Evolutionary conservation across 2,329 filamentous ascomycete genomes (phyloP).

Genomic region (Magnaporthiopsis rhizophila): DNA sequence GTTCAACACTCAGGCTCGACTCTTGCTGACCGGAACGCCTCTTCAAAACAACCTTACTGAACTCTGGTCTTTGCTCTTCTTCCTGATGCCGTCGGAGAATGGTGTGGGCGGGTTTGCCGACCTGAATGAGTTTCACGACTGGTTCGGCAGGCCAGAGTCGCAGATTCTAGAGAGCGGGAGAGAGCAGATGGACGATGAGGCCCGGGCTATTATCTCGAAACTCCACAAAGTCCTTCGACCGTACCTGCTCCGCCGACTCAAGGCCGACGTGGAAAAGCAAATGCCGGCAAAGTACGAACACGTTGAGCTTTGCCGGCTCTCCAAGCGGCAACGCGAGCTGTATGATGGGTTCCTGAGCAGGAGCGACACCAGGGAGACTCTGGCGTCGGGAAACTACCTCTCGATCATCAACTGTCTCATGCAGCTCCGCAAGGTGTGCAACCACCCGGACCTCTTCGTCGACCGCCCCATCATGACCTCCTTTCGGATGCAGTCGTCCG

Average conservation of each 20-base stretch:
- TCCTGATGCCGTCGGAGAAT: slow-evolving; percentile 86
- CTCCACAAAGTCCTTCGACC: slow-evolving; percentile 90
- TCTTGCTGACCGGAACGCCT: slow-evolving; percentile 88
- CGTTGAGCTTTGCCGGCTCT: slow-evolving; percentile 89
- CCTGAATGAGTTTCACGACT: slow-evolving; percentile 90
- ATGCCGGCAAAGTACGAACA: slow-evolving; percentile 98
- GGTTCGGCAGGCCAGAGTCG: slow-evolving; percentile 90
- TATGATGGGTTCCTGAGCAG: slow-evolving; percentile 95
- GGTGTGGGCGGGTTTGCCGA: slow-evolving; percentile 87
- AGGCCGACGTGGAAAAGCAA: slow-evolving; percentile 96
- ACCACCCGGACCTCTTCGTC: slow-evolving; percentile 94
- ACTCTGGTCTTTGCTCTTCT: slow-evolving; percentile 93
- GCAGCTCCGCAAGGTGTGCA: slow-evolving; percentile 96
- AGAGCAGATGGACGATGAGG: slow-evolving; percentile 90
- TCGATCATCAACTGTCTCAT: slow-evolving; percentile 98
- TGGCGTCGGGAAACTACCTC: slow-evolving; percentile 89
- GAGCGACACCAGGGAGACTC: slow-evolving; percentile 78
- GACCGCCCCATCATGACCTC: slow-evolving; percentile 95
- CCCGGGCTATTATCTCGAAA: slow-evolving; percentile 83
- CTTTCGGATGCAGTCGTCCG: slow-evolving; percentile 80
- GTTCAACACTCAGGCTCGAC: slow-evolving; percentile 81
- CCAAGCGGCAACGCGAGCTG: slow-evolving; percentile 87
- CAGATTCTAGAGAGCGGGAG: slow-evolving; percentile 93
- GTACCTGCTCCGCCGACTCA: slow-evolving; percentile 82
- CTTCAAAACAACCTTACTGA: slow-evolving; percentile 96